Percentiles rank a stretch among this genome's conserved stretches.
These are phyloP conservation scores for Neurospora sp. DNA, from an alignment of 495 filamentous ascomycete genomes.

Conservation along the genomic window DNA sequence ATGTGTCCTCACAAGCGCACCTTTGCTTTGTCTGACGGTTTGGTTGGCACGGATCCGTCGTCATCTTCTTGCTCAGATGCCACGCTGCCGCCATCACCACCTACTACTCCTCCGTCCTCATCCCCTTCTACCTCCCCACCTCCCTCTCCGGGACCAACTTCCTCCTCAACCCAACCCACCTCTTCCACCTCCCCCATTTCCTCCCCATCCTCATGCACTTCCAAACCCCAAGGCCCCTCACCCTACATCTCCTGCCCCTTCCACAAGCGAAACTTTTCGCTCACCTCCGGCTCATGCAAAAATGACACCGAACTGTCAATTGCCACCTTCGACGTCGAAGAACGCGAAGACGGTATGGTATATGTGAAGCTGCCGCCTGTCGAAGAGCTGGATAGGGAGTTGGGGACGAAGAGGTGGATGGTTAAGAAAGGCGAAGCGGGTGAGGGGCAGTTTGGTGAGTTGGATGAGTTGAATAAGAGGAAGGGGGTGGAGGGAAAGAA, in stretches of 20 bases:
- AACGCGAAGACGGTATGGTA: slow-evolving; percentile 67
- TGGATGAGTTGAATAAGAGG: slow-evolving; percentile 50
- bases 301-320: slow-evolving; percentile 73
- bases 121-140: slow-evolving; percentile 22
- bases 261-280: slow-evolving; percentile 87
- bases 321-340: slow-evolving; percentile 77
- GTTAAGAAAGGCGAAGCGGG: slow-evolving; percentile 61
- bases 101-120: background rate
- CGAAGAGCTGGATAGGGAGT: slow-evolving; percentile 70
- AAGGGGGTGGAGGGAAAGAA: slow-evolving; percentile 12
- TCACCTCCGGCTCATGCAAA: slow-evolving; percentile 62
- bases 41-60: slow-evolving; percentile 64
- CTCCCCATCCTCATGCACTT: slow-evolving; percentile 17
- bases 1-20: slow-evolving; percentile 97
- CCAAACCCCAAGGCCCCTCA: too few relatives aligned
- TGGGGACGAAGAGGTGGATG: slow-evolving; percentile 79
- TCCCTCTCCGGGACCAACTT: too few relatives aligned
- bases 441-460: slow-evolving; percentile 50
- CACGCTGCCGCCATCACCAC: slow-evolving; percentile 15
- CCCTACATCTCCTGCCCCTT: slow-evolving; percentile 61
- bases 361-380: slow-evolving; percentile 80
- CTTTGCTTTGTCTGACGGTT: slow-evolving; percentile 77
- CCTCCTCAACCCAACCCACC: slow-evolving; percentile 24
- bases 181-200: slow-evolving; percentile 10
- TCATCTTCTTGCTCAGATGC: slow-evolving; percentile 32